phyloP scores from a whole-genome alignment of 306 rosid genomes.

The Fragaria vesca region DNA sequence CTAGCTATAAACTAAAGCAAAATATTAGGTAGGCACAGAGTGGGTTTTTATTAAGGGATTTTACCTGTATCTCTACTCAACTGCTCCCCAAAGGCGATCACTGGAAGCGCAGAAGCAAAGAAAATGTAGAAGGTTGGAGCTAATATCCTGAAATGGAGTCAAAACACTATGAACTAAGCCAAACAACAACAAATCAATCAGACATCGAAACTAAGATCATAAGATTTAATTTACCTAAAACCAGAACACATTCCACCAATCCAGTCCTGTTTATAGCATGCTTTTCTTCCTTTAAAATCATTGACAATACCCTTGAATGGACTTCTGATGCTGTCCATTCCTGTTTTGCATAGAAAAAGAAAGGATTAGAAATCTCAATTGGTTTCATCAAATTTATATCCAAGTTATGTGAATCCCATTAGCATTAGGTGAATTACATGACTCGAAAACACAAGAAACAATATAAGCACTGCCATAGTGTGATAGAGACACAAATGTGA shows the following conservation, averaged over 20 bases:
- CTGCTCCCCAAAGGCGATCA: constrained; percentile 89
- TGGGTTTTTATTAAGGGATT: not conserved
- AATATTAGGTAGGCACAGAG: not conserved
- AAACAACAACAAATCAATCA: not conserved
- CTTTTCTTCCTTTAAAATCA: constrained; percentile 71
- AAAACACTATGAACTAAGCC: constrained; percentile 9
- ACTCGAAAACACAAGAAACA: not conserved
- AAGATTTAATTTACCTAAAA: constrained; percentile 41
- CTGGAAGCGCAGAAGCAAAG: constrained; percentile 92
- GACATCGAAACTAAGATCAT: not conserved
- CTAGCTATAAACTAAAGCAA: not conserved
- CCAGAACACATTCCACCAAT: constrained; percentile 50
- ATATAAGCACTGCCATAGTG: not conserved
- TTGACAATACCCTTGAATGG: constrained; percentile 61
- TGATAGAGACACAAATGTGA: constrained; percentile 20
- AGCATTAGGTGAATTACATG: not conserved
- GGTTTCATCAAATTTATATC: not conserved
- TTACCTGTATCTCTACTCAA: constrained; percentile 75
- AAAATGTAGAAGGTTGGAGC: constrained; percentile 91
- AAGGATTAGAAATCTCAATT: not conserved
- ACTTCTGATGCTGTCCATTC: constrained; percentile 34
- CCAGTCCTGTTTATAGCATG: constrained; percentile 85
- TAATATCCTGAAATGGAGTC: constrained; percentile 49
- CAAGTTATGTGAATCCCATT: constrained; percentile 1
- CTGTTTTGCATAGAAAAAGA: constrained; percentile 19